Conservation (phyloP, 106 monocot species). For the Dendrobium huoshanense region DNA sequence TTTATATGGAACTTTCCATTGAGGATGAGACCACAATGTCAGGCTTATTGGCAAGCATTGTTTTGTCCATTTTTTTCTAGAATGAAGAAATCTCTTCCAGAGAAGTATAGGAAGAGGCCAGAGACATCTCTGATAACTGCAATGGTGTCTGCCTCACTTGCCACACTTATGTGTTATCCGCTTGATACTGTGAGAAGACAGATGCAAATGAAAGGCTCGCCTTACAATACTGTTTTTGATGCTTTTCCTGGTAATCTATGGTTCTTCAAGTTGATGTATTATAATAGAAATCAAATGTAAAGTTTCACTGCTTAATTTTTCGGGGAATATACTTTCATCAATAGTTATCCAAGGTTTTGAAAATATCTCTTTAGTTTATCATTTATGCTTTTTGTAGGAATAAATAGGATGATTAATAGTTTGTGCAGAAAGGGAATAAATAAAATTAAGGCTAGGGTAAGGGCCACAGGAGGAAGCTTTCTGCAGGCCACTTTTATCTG, state of each 20-base stretch:
- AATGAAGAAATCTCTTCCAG: slow-evolving; percentile 92
- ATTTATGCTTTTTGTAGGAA: background rate
- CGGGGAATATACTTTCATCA: background rate
- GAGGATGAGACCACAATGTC: background rate
- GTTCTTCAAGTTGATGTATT: background rate
- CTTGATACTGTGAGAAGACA: slow-evolving; percentile 95
- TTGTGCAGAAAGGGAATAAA: background rate
- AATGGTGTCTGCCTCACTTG: slow-evolving; percentile 79
- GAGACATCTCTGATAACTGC: slow-evolving; percentile 84
- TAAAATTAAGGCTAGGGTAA: background rate
- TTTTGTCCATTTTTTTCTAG: slow-evolving; percentile 26
- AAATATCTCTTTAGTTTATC: background rate
- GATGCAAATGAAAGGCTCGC: slow-evolving; percentile 97
- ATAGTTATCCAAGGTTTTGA: background rate
- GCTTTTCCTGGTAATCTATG: slow-evolving; percentile 67
- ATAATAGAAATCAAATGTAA: background rate
- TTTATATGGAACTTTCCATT: background rate
- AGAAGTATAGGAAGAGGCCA: slow-evolving; percentile 79
- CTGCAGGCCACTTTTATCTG: background rate
- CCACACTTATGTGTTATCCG: slow-evolving; percentile 92
- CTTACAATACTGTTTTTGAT: slow-evolving; percentile 72
- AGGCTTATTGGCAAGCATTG: slow-evolving; percentile 5
- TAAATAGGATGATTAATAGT: background rate
- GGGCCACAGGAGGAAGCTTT: background rate
- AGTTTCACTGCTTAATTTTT: background rate